These are phyloP conservation scores for Pseudogymnoascus sp. DNA, from an alignment of 2,329 filamentous ascomycete genomes.

Conservation along the genomic window DNA sequence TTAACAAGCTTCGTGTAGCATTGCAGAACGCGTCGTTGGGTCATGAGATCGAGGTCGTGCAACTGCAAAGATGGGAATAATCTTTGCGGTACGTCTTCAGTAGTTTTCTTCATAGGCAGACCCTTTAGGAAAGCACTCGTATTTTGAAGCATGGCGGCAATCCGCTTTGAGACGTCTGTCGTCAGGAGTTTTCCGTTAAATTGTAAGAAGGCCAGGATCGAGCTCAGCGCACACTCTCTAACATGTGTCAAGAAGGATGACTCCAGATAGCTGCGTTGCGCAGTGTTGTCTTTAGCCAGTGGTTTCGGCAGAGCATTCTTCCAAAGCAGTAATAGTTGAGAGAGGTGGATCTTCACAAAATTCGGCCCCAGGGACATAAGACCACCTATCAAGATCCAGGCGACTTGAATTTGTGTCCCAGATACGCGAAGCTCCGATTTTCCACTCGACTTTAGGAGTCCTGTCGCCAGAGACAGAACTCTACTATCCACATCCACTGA, in stretches of 20 bases:
- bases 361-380: conserved; percentile 95
- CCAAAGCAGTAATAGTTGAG: conserved; percentile 88
- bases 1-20: conserved; percentile 90
- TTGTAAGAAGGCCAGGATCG: conserved; percentile 83
- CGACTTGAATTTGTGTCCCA: conserved; percentile 91
- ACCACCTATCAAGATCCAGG: conserved; percentile 94
- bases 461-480: conserved; percentile 83
- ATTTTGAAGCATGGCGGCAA: conserved; percentile 90
- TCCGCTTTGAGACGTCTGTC: conserved; percentile 84
- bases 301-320: conserved; percentile 95
- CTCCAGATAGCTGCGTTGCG: conserved; percentile 74
- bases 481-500: conserved; percentile 93
- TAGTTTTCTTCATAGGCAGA: conserved; percentile 72
- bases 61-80: conserved; percentile 80
- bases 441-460: conserved; percentile 82
- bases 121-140: conserved; percentile 84
- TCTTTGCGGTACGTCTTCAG: conserved; percentile 77
- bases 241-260: conserved; percentile 91
- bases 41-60: conserved; percentile 86
- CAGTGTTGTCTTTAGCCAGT: conserved; percentile 82
- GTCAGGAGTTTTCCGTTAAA: conserved; percentile 90
- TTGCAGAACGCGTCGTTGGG: conserved; percentile 83
- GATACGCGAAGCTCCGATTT: conserved; percentile 85
- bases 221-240: conserved; percentile 84
- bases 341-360: conserved; percentile 97